phyloP scores from a whole-genome alignment of 208 protist species.

The Willaertia magna region DNA sequence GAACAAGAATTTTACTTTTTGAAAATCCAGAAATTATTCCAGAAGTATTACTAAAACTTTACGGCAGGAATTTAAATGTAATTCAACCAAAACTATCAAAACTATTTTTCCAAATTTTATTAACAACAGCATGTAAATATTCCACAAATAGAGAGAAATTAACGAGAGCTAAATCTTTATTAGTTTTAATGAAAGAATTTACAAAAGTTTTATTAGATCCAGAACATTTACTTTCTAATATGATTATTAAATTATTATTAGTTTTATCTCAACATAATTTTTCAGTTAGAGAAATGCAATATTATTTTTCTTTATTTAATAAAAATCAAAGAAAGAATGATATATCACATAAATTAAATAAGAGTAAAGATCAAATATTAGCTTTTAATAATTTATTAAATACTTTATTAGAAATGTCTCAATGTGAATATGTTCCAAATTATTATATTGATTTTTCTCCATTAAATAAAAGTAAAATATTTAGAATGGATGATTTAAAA shows the following conservation, averaged over 20 bases:
- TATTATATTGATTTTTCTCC: slow-evolving; percentile 4
- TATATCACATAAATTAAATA: too few relatives aligned
- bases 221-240: background rate
- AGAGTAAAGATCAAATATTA: too few relatives aligned
- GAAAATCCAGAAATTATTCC: background rate
- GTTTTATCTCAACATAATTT: background rate
- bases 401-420: background rate
- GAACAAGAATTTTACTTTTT: background rate
- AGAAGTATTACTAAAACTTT: background rate
- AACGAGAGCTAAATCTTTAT: background rate
- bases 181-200: background rate
- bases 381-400: background rate
- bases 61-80: background rate
- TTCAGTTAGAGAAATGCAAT: background rate
- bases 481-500: background rate
- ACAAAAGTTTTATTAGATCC: background rate
- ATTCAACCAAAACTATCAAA: background rate
- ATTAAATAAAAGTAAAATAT: background rate
- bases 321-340: too few relatives aligned
- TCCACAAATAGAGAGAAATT: background rate
- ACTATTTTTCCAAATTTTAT: background rate
- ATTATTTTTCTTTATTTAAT: slow-evolving; percentile 1
- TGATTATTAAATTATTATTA: background rate
- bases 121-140: background rate
- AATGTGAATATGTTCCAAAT: background rate